Conservation (phyloP, 352 stramenopile genomes). For the Pythium sp. region DNA sequence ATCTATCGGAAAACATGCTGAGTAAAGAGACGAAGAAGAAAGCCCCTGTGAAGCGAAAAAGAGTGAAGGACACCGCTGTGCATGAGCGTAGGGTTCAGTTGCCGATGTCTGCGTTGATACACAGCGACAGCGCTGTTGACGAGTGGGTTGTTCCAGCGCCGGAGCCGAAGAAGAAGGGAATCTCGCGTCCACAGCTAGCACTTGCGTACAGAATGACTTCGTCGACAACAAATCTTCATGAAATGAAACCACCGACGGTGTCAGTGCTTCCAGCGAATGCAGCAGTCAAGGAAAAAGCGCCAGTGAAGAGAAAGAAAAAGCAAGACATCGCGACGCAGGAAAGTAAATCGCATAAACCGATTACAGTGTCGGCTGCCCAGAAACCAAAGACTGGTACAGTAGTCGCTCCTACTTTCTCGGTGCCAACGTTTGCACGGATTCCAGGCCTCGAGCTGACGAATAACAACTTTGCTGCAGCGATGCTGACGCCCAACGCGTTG, state of each 20-base stretch:
- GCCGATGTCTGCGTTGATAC: not conserved
- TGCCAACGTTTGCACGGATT: not conserved
- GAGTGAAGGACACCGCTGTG: not conserved
- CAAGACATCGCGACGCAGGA: not conserved
- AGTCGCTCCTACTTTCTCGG: not conserved
- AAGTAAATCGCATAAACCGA: not conserved
- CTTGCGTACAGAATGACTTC: not conserved
- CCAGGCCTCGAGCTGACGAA: not conserved
- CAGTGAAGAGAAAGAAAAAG: conserved; percentile 9
- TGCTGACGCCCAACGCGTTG: not conserved
- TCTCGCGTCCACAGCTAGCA: not conserved
- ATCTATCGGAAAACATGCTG: not conserved
- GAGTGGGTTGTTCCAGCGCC: not conserved
- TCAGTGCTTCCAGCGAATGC: not conserved
- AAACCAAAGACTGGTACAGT: not conserved
- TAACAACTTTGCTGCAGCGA: not conserved
- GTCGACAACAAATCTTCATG: not conserved
- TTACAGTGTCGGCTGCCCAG: not conserved
- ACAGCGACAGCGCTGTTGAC: not conserved
- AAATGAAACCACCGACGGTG: not conserved
- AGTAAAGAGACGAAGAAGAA: not conserved
- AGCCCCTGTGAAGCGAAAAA: not conserved
- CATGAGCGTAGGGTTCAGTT: not conserved
- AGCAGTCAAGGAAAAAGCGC: not conserved
- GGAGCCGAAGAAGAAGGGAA: not conserved